phyloP scores from a whole-genome alignment of 176 grass and related monocot species.

The Chloris gayana region DNA sequence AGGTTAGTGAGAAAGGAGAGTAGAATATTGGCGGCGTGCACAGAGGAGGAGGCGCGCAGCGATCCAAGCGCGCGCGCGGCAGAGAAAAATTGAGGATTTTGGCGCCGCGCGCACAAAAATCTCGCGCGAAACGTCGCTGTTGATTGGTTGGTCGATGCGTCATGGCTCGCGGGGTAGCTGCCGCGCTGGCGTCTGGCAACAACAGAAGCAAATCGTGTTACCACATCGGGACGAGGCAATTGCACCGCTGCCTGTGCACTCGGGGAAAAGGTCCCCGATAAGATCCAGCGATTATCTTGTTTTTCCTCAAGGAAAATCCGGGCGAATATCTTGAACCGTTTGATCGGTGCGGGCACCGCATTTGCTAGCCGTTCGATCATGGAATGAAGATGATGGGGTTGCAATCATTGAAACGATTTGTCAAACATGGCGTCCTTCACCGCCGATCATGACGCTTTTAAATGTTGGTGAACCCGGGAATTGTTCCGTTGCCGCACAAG shows the following conservation, averaged over 20 bases:
- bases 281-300: neutral
- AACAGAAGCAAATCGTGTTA: neutral
- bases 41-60: neutral
- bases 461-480: neutral
- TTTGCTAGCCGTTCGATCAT: neutral
- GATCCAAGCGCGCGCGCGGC: neutral
- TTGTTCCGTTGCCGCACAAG: neutral
- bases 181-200: neutral
- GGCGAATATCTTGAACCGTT: neutral
- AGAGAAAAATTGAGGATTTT: neutral
- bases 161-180: neutral
- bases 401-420: neutral
- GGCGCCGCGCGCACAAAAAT: neutral
- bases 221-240: neutral
- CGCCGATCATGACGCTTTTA: neutral
- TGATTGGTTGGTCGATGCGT: neutral
- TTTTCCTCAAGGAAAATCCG: neutral
- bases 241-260: constrained; percentile 19
- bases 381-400: neutral
- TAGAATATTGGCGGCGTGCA: neutral
- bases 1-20: neutral
- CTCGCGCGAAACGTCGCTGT: neutral
- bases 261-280: neutral
- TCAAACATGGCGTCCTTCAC: neutral
- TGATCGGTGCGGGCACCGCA: neutral